phyloP scores from a whole-genome alignment of 2,329 filamentous ascomycete species.

The Xylariaceae sp. region DNA sequence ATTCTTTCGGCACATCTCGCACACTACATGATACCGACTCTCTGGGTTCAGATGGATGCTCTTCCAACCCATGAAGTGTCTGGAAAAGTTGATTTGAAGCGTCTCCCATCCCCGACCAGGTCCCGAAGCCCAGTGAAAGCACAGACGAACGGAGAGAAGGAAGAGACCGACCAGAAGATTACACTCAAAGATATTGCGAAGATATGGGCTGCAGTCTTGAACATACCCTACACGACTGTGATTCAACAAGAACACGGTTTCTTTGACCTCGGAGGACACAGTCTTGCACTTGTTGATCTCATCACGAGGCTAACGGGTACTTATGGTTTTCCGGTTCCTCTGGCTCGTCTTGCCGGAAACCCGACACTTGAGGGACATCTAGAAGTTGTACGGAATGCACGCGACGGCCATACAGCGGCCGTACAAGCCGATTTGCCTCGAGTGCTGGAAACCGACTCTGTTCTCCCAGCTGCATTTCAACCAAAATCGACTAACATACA shows the following conservation, averaged over 20 bases:
- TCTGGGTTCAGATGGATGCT: slow-evolving; percentile 76
- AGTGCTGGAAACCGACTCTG: slow-evolving; percentile 70
- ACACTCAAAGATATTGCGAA: slow-evolving; percentile 71
- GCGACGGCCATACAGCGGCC: slow-evolving; percentile 75
- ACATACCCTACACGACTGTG: slow-evolving; percentile 66
- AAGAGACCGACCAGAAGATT: slow-evolving; percentile 66
- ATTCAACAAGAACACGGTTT: slow-evolving; percentile 74
- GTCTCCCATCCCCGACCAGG: slow-evolving; percentile 69
- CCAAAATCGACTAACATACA: slow-evolving; percentile 60
- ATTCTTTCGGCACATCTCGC: slow-evolving; percentile 71
- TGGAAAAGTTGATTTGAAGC: slow-evolving; percentile 78
- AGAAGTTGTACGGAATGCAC: slow-evolving; percentile 71
- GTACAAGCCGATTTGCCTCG: slow-evolving; percentile 78
- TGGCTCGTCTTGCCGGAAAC: slow-evolving; percentile 73
- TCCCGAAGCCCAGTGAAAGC: slow-evolving; percentile 52
- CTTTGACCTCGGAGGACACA: slow-evolving; percentile 83
- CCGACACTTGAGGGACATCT: slow-evolving; percentile 77
- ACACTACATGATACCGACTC: slow-evolving; percentile 81
- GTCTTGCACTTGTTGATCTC: slow-evolving; percentile 77
- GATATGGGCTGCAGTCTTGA: slow-evolving; percentile 74
- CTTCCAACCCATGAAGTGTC: slow-evolving; percentile 80
- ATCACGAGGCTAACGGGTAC: slow-evolving; percentile 72
- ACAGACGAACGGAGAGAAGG: slow-evolving; percentile 47
- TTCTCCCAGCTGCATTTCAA: slow-evolving; percentile 73
- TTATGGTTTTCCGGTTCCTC: slow-evolving; percentile 76